phyloP scores from a whole-genome alignment of 1,284 basidiomycete genomes.

The Malassezia psittaci region DNA sequence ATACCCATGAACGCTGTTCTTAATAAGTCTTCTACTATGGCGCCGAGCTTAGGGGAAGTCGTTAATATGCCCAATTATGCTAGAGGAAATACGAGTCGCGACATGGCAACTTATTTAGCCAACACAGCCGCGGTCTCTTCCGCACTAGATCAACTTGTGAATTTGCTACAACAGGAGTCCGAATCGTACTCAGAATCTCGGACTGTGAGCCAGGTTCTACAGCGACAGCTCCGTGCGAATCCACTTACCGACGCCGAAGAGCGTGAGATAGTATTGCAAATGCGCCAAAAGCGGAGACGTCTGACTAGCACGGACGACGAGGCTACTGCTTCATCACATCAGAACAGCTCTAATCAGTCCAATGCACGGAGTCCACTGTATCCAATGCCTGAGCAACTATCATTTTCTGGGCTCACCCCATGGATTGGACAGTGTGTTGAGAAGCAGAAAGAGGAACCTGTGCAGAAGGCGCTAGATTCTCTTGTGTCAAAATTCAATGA shows the following conservation, averaged over 20 bases:
- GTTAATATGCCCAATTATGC: not conserved
- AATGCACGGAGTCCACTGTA: conserved; percentile 1
- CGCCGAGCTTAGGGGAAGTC: conserved; percentile 3
- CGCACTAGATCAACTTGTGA: not conserved
- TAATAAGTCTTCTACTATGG: too few species aligned
- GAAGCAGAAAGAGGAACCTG: not conserved
- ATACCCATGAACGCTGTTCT: conserved; percentile 1
- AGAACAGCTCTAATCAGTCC: not conserved
- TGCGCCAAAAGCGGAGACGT: conserved; percentile 10
- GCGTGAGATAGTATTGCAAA: conserved; percentile 1
- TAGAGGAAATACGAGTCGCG: not conserved
- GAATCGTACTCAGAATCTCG: not conserved
- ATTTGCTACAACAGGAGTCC: not conserved
- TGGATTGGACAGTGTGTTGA: conserved; percentile 7
- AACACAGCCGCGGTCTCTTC: not conserved
- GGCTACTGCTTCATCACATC: not conserved
- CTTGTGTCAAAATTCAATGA: conserved; percentile 2
- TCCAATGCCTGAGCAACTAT: conserved; percentile 2
- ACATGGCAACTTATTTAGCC: not conserved
- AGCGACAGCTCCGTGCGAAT: not conserved
- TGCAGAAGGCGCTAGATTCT: not conserved
- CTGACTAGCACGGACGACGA: not conserved
- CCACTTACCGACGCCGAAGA: not conserved
- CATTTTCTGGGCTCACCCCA: not conserved
- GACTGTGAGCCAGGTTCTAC: not conserved